Conservation (phyloP, 257 asterid genomes). For the Salvia hispanica region DNA sequence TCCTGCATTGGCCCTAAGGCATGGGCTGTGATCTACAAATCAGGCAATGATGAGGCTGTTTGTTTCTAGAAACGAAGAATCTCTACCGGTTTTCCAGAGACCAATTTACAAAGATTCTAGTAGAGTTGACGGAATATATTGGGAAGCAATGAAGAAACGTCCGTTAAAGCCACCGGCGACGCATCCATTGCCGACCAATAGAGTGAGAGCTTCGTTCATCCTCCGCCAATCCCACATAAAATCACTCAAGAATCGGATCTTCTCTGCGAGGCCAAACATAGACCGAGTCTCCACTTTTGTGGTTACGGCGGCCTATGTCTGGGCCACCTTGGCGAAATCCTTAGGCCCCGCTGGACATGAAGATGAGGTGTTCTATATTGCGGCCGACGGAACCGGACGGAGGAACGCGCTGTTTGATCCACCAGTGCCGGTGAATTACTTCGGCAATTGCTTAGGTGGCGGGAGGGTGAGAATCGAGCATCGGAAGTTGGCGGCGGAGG, state of each 20-base stretch:
- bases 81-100: conserved; percentile 37
- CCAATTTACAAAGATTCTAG: conserved; percentile 33
- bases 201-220: conserved; percentile 47
- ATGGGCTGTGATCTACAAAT: conserved; percentile 44
- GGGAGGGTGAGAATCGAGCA: conserved; percentile 20
- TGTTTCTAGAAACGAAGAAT: background rate
- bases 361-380: background rate
- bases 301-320: conserved; percentile 37
- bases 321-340: conserved; percentile 21
- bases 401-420: background rate
- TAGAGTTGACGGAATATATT: conserved; percentile 27
- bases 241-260: conserved; percentile 36
- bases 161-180: conserved; percentile 28
- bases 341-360: background rate
- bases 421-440: conserved; percentile 29
- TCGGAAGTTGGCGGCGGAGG: conserved; percentile 14
- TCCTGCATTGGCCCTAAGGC: conserved; percentile 36
- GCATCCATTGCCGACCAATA: conserved; percentile 35
- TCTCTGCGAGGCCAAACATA: conserved; percentile 30
- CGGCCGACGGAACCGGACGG: conserved; percentile 28
- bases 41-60: conserved; percentile 21
- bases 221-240: conserved; percentile 34
- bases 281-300: conserved; percentile 43
- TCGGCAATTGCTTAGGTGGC: conserved; percentile 39
- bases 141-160: conserved; percentile 19